These are phyloP conservation scores for Ambrosia trifida DNA, from an alignment of 129 eudicot species.

Conservation along the genomic window DNA sequence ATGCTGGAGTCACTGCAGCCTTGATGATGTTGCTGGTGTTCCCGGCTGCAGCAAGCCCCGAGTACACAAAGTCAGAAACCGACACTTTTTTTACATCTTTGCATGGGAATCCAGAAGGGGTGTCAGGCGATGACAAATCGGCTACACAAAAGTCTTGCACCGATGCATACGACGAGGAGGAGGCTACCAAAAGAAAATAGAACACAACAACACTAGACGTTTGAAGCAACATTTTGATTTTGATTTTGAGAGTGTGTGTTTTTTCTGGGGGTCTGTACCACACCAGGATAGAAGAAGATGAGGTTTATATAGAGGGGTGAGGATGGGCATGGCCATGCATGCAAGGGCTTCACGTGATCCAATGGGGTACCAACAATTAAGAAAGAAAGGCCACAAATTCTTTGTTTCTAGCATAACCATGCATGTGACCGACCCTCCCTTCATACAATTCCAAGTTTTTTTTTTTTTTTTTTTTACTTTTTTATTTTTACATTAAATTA, in stretches of 20 bases:
- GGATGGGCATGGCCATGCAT: conserved; percentile 49
- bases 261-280: not conserved
- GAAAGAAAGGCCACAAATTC: conserved; percentile 34
- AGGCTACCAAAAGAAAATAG: conserved; percentile 42
- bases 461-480: too few relatives aligned
- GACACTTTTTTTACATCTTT: conserved; percentile 50
- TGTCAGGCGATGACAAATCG: conserved; percentile 43
- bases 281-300: conserved; percentile 7
- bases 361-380: conserved; percentile 22
- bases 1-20: conserved; percentile 93
- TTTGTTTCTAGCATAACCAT: conserved; percentile 33
- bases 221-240: conserved; percentile 39
- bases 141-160: conserved; percentile 88
- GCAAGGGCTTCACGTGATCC: conserved; percentile 36
- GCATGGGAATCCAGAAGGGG: conserved; percentile 84
- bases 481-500: too few relatives aligned
- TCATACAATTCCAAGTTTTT: conserved; percentile 16
- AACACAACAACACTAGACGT: conserved; percentile 31
- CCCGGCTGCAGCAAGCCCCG: conserved; percentile 60
- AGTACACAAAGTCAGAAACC: conserved; percentile 58
- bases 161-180: conserved; percentile 38
- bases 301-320: conserved; percentile 40
- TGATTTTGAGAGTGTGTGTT: not conserved
- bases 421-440: conserved; percentile 41
- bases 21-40: conserved; percentile 72